phyloP scores from a whole-genome alignment of 352 stramenopile species.

The Aphanomyces euteiches region DNA sequence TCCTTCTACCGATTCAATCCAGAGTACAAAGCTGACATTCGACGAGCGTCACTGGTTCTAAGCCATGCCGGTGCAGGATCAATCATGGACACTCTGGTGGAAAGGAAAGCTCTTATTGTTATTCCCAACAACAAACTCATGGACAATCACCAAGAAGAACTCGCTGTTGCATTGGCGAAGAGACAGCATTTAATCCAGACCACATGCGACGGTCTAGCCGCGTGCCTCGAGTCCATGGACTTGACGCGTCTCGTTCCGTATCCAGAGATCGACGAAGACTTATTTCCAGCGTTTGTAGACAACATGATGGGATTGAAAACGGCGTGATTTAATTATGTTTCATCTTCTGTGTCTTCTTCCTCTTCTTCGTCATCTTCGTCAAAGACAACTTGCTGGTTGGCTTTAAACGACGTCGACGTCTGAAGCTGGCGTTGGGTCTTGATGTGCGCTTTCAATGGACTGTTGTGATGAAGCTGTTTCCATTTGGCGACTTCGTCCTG shows the following conservation, averaged over 20 bases:
- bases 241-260: constrained; percentile 49
- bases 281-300: constrained; percentile 69
- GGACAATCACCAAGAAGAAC: constrained; percentile 96
- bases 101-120: constrained; percentile 84
- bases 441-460: not conserved
- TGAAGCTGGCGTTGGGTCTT: constrained; percentile 3
- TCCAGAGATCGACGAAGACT: constrained; percentile 51
- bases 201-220: constrained; percentile 40
- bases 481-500: constrained; percentile 17
- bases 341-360: constrained; percentile 3
- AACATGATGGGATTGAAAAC: constrained; percentile 35
- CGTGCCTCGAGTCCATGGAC: constrained; percentile 41
- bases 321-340: constrained; percentile 8
- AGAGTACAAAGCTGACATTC: constrained; percentile 89
- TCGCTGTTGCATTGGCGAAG: constrained; percentile 89
- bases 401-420: constrained; percentile 25
- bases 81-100: constrained; percentile 88
- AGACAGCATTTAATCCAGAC: constrained; percentile 59
- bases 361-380: constrained; percentile 26
- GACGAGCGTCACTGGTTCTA: constrained; percentile 88
- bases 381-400: constrained; percentile 16
- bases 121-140: constrained; percentile 95
- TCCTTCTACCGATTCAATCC: constrained; percentile 87
- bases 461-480: not conserved
- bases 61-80: constrained; percentile 93